A percentile compares a stretch with the other conserved stretches of the same genome.
phyloP scores from a whole-genome alignment of 495 filamentous ascomycete species.

The Penicillium manginii region DNA sequence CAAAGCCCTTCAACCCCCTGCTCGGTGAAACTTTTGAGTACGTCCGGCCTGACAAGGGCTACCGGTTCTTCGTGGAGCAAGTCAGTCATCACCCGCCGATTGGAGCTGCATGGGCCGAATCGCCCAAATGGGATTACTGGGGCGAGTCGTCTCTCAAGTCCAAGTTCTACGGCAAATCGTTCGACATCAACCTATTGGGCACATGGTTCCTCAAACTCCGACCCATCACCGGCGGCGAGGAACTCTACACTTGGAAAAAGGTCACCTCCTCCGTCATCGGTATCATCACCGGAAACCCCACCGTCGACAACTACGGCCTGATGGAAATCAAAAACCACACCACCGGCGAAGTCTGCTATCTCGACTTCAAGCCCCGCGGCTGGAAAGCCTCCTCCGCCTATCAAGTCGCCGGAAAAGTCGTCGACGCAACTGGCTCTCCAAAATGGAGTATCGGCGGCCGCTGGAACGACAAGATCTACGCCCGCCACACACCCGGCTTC shows the following conservation, averaged over 20 bases:
- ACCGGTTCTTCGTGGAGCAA: conserved; percentile 98
- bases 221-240: conserved; percentile 76
- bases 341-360: conserved; percentile 84
- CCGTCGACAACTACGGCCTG: conserved; percentile 96
- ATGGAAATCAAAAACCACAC: conserved; percentile 98
- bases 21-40: conserved; percentile 98
- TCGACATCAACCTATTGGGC: conserved; percentile 94
- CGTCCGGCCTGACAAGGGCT: conserved; percentile 90
- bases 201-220: conserved; percentile 96
- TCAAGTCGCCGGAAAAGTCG: conserved; percentile 81
- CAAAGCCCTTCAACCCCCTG: conserved; percentile 96
- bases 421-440: conserved; percentile 72
- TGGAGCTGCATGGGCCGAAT: conserved; percentile 91
- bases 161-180: conserved; percentile 96
- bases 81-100: conserved; percentile 97
- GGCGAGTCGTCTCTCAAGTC: conserved; percentile 96
- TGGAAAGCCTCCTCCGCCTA: conserved; percentile 93
- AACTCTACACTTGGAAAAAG: conserved; percentile 99
- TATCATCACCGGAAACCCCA: conserved; percentile 95
- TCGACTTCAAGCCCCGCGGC: conserved; percentile 94
- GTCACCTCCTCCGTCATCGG: conserved; percentile 96
- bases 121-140: conserved; percentile 95
- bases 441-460: conserved; percentile 89
- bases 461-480: conserved; percentile 98
- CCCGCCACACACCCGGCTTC: conserved; percentile 87